A percentile compares a stretch with the other conserved stretches of the same genome.
Conservation (phyloP, 2,329 filamentous ascomycete species). For the Pseudogymnoascus sp. region DNA sequence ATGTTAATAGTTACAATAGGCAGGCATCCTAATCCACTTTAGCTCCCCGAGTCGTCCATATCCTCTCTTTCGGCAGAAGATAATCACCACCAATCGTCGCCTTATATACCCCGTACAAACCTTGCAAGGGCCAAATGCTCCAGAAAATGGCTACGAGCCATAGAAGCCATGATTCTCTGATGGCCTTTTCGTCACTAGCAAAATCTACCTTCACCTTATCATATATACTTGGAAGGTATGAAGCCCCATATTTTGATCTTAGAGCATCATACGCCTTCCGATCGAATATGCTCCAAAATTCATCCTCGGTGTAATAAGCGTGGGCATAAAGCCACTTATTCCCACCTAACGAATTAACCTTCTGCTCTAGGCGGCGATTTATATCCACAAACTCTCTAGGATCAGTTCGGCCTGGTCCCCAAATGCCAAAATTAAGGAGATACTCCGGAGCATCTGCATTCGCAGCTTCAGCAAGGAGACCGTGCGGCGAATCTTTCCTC, state of each 20-base stretch:
- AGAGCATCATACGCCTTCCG: constrained; percentile 52
- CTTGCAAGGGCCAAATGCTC: constrained; percentile 26
- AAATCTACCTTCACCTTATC: constrained; percentile 39
- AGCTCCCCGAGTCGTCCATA: neutral
- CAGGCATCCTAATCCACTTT: neutral
- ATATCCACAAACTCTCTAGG: constrained; percentile 50
- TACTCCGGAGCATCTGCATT: constrained; percentile 8
- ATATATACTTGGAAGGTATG: constrained; percentile 44
- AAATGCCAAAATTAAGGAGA: constrained; percentile 62
- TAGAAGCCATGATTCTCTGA: constrained; percentile 28
- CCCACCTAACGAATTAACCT: constrained; percentile 60
- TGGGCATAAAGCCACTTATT: constrained; percentile 85
- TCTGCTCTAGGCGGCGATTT: constrained; percentile 64
- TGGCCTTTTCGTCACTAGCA: constrained; percentile 22
- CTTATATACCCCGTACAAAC: constrained; percentile 25
- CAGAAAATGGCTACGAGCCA: constrained; percentile 24
- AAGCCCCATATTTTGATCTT: constrained; percentile 54
- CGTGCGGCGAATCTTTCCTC: neutral
- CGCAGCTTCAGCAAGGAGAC: constrained; percentile 1
- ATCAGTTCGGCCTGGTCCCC: constrained; percentile 62
- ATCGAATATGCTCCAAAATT: constrained; percentile 60
- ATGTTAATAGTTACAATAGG: neutral
- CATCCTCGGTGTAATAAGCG: constrained; percentile 66
- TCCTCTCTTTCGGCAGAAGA: constrained; percentile 18
- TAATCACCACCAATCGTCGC: constrained; percentile 23